Conservation (phyloP, 352 stramenopile species). For the Halophytophthora polymorphica region DNA sequence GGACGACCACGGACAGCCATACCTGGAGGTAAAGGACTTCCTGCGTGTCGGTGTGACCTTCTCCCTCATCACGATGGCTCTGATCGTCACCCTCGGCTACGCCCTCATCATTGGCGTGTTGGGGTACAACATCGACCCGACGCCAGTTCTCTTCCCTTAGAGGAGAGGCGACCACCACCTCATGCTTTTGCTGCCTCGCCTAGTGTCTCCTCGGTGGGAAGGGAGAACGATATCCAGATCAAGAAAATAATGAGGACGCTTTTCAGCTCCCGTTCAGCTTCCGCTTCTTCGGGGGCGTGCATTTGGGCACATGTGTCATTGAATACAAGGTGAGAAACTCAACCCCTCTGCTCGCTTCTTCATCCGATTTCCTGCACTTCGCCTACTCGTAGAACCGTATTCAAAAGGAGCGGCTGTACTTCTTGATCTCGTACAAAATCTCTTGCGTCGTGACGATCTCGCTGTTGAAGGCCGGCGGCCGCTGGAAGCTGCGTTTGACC, state of each 20-base stretch:
- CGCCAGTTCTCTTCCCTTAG: constrained; percentile 25
- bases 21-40: constrained; percentile 87
- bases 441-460: constrained; percentile 95
- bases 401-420: constrained; percentile 94
- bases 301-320: too few species aligned
- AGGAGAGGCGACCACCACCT: constrained; percentile 11
- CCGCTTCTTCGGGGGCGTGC: too few species aligned
- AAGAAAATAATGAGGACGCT: too few species aligned
- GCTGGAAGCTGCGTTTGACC: constrained; percentile 90
- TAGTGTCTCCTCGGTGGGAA: too few species aligned
- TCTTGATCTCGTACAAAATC: constrained; percentile 98
- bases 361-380: neutral
- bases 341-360: constrained; percentile 6
- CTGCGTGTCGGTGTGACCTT: constrained; percentile 83
- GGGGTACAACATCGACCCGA: constrained; percentile 66
- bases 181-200: constrained; percentile 7
- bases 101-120: constrained; percentile 79
- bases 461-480: constrained; percentile 83
- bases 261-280: too few species aligned
- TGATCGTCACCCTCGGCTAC: constrained; percentile 87
- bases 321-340: too few species aligned
- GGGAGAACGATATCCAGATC: too few species aligned
- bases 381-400: neutral
- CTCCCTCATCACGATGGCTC: constrained; percentile 75
- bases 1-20: constrained; percentile 86